Evolutionary conservation across 1,284 basidiomycete genomes (phyloP).

Genomic region (Irpex rosettiformis): DNA sequence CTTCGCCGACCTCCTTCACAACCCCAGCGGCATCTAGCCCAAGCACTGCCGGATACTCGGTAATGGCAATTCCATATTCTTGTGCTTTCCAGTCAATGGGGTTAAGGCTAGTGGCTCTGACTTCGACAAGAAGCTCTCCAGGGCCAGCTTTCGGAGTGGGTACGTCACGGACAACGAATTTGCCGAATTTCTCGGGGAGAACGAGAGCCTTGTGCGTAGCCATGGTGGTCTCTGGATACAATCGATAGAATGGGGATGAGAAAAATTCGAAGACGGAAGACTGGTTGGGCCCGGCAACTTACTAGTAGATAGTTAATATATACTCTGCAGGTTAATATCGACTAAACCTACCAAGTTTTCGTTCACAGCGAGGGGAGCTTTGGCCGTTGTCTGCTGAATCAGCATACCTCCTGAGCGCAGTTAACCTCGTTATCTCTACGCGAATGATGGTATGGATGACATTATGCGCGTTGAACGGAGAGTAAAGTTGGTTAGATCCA

Average conservation of each 20-base stretch:
- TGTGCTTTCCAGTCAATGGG: constrained; percentile 41
- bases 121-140: constrained; percentile 40
- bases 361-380: no score
- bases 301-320: no score
- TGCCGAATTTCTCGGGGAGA: constrained; percentile 18
- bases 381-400: no score
- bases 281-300: no score
- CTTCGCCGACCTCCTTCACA: constrained; percentile 37
- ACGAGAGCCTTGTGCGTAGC: constrained; percentile 24
- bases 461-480: no score
- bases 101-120: constrained; percentile 34
- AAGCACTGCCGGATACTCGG: constrained; percentile 37
- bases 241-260: background rate
- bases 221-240: constrained; percentile 6
- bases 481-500: no score
- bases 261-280: no score
- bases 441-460: no score
- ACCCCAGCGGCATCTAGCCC: constrained; percentile 44
- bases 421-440: no score
- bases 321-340: no score
- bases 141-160: constrained; percentile 23
- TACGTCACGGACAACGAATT: constrained; percentile 23
- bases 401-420: no score
- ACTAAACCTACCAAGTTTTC: no score
- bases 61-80: constrained; percentile 22